These are phyloP conservation scores for Solanum boliviense DNA, from an alignment of 257 asterid genomes.

Conservation along the genomic window DNA sequence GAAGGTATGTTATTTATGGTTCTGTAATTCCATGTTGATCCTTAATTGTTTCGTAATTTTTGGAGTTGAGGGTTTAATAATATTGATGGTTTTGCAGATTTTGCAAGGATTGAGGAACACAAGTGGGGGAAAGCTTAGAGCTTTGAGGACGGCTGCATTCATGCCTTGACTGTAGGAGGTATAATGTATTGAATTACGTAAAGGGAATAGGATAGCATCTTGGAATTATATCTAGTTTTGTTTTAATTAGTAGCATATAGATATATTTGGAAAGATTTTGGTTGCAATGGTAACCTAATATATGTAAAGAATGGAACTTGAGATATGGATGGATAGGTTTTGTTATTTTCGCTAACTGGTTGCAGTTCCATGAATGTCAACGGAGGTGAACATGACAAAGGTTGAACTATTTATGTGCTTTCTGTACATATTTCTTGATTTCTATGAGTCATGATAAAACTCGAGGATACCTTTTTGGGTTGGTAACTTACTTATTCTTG, in stretches of 20 bases:
- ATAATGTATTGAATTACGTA: neutral
- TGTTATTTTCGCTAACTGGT: neutral
- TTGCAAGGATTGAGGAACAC: neutral
- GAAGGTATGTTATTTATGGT: neutral
- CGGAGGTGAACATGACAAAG: neutral
- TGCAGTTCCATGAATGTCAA: neutral
- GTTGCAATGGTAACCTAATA: neutral
- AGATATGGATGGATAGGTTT: neutral
- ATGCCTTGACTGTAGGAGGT: conserved; percentile 21
- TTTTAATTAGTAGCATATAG: neutral
- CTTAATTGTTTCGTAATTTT: neutral
- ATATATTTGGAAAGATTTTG: neutral
- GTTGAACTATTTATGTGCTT: neutral
- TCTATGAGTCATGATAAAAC: neutral
- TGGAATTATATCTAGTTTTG: neutral
- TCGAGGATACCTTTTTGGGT: neutral
- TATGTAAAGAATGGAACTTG: neutral
- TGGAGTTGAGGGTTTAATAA: neutral
- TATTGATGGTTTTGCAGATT: conserved; percentile 1
- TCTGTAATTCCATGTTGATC: neutral
- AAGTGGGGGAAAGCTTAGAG: neutral
- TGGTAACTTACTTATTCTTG: neutral
- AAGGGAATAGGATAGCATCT: neutral
- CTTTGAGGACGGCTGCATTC: neutral
- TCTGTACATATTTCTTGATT: neutral